Evolutionary conservation across 306 rosid genomes (phyloP).

Genomic region (Pyrus communis): DNA sequence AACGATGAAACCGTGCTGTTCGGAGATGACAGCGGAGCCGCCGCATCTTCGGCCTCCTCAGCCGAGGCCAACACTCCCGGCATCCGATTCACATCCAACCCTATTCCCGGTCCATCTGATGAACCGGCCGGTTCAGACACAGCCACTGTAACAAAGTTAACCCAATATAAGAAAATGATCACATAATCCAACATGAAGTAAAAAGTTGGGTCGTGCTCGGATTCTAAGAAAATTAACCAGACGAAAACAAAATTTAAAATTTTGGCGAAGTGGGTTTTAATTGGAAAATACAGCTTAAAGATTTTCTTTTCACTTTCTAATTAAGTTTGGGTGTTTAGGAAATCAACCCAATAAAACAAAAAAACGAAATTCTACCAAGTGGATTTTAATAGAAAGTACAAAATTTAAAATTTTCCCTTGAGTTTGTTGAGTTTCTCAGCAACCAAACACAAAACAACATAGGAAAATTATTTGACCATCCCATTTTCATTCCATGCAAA

Average conservation of each 20-base stretch:
- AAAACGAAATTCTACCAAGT: background rate
- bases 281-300: background rate
- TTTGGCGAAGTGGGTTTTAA: background rate
- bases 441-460: background rate
- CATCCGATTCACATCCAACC: conserved; percentile 50
- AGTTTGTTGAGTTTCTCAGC: background rate
- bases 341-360: background rate
- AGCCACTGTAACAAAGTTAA: conserved; percentile 25
- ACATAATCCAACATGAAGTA: background rate
- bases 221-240: background rate
- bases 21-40: conserved; percentile 59
- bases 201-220: background rate
- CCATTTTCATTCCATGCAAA: background rate
- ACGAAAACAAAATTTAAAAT: background rate
- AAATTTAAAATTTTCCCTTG: background rate
- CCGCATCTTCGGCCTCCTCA: conserved; percentile 52
- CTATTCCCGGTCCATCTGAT: conserved; percentile 40
- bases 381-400: background rate
- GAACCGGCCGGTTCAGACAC: conserved; percentile 32
- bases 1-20: conserved; percentile 67
- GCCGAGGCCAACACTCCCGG: conserved; percentile 21
- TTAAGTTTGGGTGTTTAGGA: background rate
- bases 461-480: too few relatives aligned
- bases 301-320: background rate
- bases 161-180: background rate